A percentile compares a stretch with the other conserved stretches of the same genome.
phyloP scores from a whole-genome alignment of 208 protist genomes.

The Lotmaria passim region DNA sequence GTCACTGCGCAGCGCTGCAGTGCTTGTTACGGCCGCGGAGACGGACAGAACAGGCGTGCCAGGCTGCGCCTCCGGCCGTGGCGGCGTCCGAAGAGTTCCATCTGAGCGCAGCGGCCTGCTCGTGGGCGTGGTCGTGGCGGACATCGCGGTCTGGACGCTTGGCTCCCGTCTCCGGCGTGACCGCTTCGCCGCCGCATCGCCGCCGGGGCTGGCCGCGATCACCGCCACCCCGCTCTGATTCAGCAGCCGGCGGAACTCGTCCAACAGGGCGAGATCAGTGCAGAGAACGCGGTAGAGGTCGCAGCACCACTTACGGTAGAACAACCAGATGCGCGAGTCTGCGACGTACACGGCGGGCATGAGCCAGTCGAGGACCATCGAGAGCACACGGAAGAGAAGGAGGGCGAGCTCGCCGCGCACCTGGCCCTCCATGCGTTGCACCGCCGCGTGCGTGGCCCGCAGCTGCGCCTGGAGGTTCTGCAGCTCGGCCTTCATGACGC shows the following conservation, averaged over 20 bases:
- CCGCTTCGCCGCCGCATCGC: background rate
- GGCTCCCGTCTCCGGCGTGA: background rate
- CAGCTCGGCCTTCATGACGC: conserved; percentile 32
- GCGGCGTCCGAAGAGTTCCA: background rate
- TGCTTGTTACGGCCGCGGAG: too few relatives aligned
- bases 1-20: background rate
- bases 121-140: conserved; percentile 9
- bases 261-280: conserved; percentile 60
- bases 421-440: conserved; percentile 49
- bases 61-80: conserved; percentile 3
- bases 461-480: conserved; percentile 31
- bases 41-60: background rate
- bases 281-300: conserved; percentile 78
- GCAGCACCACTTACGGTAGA: conserved; percentile 87
- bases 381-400: conserved; percentile 79
- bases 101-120: conserved; percentile 2
- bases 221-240: conserved; percentile 35
- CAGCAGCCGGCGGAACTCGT: conserved; percentile 55
- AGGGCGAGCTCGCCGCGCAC: conserved; percentile 75
- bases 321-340: conserved; percentile 58
- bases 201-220: conserved; percentile 1
- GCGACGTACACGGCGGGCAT: conserved; percentile 75
- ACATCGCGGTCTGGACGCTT: background rate
- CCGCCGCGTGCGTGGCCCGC: conserved; percentile 10
- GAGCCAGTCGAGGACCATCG: conserved; percentile 72